A percentile compares a stretch with the other conserved stretches of the same genome.
These are phyloP conservation scores for Diophrys appendiculata DNA, from an alignment of 73 alveolate genomes.

Conservation along the genomic window DNA sequence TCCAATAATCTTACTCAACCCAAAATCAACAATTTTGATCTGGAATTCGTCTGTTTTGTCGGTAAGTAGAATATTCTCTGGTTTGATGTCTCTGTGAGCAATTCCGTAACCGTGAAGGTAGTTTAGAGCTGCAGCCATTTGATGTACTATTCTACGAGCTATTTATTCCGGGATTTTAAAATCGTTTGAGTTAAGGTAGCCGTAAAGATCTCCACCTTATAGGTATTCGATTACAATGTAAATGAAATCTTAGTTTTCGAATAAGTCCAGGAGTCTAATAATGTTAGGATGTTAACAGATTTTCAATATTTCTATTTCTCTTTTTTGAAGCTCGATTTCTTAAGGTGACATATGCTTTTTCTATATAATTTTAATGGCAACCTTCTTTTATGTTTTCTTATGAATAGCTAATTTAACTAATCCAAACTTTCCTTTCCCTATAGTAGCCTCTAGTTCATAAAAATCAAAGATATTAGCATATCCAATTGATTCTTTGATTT, in stretches of 20 bases:
- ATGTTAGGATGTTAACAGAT: constrained; percentile 90
- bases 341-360: constrained; percentile 33
- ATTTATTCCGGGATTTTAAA: constrained; percentile 64
- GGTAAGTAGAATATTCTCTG: constrained; percentile 76
- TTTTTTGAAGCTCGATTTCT: constrained; percentile 51
- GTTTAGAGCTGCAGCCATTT: constrained; percentile 75
- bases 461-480: constrained; percentile 68
- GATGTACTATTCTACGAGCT: constrained; percentile 68
- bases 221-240: constrained; percentile 83
- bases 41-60: constrained; percentile 57
- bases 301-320: constrained; percentile 86
- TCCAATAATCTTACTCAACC: constrained; percentile 76
- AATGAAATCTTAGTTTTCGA: constrained; percentile 72
- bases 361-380: constrained; percentile 55
- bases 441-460: constrained; percentile 72
- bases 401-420: constrained; percentile 77
- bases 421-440: constrained; percentile 89
- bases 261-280: constrained; percentile 74
- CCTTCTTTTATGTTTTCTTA: constrained; percentile 70
- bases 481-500: constrained; percentile 57
- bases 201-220: constrained; percentile 75
- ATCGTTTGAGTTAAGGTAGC: constrained; percentile 60
- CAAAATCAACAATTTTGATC: constrained; percentile 81
- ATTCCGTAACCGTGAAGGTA: constrained; percentile 82
- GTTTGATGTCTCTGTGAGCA: constrained; percentile 82